A percentile compares a stretch with the other conserved stretches of the same genome.
phyloP scores from a whole-genome alignment of 768 basidiomycete species.

The Sutorius australiensis region DNA sequence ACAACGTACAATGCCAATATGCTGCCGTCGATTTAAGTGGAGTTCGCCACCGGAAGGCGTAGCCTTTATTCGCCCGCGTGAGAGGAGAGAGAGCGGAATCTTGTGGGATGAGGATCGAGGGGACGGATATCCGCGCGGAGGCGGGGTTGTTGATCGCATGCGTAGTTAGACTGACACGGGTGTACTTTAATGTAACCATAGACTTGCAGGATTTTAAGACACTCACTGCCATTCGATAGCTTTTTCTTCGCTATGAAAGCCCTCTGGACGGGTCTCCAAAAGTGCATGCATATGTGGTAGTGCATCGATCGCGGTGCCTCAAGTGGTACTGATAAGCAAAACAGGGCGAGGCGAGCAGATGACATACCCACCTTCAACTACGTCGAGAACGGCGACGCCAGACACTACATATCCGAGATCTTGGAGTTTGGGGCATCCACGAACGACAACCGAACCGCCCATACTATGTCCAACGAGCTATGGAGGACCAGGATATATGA shows the following conservation, averaged over 20 bases:
- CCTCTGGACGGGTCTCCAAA: conserved; percentile 79
- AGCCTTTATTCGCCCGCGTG: conserved; percentile 24
- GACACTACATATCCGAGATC: conserved; percentile 65
- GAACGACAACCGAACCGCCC: conserved; percentile 88
- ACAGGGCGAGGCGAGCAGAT: not conserved
- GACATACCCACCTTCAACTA: conserved; percentile 71
- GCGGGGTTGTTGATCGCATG: conserved; percentile 75
- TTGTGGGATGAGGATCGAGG: conserved; percentile 61
- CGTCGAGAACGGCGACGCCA: conserved; percentile 80
- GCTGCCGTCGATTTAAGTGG: conserved; percentile 80
- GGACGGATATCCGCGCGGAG: conserved; percentile 89
- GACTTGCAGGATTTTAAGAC: not conserved
- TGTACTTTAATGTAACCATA: not conserved
- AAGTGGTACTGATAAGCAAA: not conserved
- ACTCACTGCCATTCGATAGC: conserved; percentile 97
- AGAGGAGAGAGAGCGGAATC: conserved; percentile 32
- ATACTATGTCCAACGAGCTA: conserved; percentile 94
- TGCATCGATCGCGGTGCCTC: conserved; percentile 90
- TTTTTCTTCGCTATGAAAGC: conserved; percentile 78
- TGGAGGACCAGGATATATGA: not conserved
- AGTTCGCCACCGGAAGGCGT: conserved; percentile 71
- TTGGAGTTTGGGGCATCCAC: conserved; percentile 63
- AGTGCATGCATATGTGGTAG: conserved; percentile 90
- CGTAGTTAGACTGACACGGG: conserved; percentile 57
- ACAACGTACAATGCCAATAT: conserved; percentile 77